Base-by-base conservation (phyloP, 2,329 filamentous ascomycete species). In the Aspergillus sp. region DNA sequence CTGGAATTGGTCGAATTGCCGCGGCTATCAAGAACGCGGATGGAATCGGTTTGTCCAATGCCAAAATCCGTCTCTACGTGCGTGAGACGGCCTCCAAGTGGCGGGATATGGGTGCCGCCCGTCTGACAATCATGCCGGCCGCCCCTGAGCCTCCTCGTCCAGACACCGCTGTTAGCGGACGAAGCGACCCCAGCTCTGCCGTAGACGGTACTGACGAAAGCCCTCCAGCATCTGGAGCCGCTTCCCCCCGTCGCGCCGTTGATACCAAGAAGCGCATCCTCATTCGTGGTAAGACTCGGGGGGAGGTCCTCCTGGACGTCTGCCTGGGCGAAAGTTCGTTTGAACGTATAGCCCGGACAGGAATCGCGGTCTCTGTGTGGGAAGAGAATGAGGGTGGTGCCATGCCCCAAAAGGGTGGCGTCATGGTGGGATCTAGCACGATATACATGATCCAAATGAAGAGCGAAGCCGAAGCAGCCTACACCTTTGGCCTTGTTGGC, bases 311-410 rank as follows among this genome's bases (percentile, higher is more conserved):
- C 33, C 79, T 96, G 0, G 93, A 97, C 69, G 90, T 89, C 1
- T 91, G 91, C 45, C 77, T 96, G 1, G 88, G 88, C 10, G 90
- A 91, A 66, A 88, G 84, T 51, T 92, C 89, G 65, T 95, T 96
- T 72, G 88, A 92, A 60, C 79, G 89, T 16, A 84, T 96, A 54
- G 92, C 90, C 4, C 84, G 88, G 59, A 88, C 89, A 32, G 92
- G 92, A 44, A 93, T 96, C 63, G 89, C 94, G 1, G 85, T 95
- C 51, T 92, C 88, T 59, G 87, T 96, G 33, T 94, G 90, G 84
- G 88, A 94, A 68, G 85, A 90, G 60, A 84, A 84, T 45, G 82
- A 86, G 57, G 82, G 82, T 56, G 78, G 82, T 20, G 82, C 82
- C 20, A 70, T 79, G 46, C 78, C 82, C 0, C 76, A 76, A 26